Conservation (phyloP, 176 grass and related monocot species). For the Aegilops tauschii region DNA sequence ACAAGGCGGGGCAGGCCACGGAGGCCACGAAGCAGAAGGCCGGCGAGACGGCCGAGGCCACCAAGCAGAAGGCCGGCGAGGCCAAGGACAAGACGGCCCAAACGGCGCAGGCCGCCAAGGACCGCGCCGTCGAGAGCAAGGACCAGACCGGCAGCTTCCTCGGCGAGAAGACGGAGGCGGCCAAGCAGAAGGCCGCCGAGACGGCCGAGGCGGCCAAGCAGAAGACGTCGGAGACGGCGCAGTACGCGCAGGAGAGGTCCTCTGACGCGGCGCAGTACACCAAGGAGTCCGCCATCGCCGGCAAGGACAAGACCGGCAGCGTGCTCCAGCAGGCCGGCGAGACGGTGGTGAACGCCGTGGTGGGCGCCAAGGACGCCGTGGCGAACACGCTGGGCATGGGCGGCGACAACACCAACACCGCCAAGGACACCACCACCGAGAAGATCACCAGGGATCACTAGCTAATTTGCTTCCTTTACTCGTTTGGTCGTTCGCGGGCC, state of each 20-base stretch:
- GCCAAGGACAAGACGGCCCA: constrained; percentile 37
- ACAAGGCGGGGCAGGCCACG: constrained; percentile 24
- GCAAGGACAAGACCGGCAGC: constrained; percentile 58
- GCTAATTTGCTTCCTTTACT: not conserved
- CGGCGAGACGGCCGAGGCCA: constrained; percentile 7
- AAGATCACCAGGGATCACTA: constrained; percentile 39
- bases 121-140: constrained; percentile 9
- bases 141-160: constrained; percentile 33
- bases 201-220: constrained; percentile 13
- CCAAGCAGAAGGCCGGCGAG: constrained; percentile 53
- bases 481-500: not conserved
- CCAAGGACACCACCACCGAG: constrained; percentile 20
- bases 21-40: constrained; percentile 50
- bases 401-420: not conserved
- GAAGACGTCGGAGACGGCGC: not conserved
- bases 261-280: constrained; percentile 20
- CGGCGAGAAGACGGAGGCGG: constrained; percentile 27
- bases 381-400: constrained; percentile 57
- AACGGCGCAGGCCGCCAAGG: constrained; percentile 26
- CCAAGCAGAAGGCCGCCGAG: constrained; percentile 45
- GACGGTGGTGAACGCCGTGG: constrained; percentile 49
- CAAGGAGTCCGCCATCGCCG: constrained; percentile 38
- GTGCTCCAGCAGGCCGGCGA: constrained; percentile 61
- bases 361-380: constrained; percentile 59
- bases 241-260: constrained; percentile 9